Percentiles rank a stretch among this genome's conserved stretches.
Evolutionary conservation across 2,329 filamentous ascomycete genomes (phyloP).

Genomic region (Seiridium cupressi): DNA sequence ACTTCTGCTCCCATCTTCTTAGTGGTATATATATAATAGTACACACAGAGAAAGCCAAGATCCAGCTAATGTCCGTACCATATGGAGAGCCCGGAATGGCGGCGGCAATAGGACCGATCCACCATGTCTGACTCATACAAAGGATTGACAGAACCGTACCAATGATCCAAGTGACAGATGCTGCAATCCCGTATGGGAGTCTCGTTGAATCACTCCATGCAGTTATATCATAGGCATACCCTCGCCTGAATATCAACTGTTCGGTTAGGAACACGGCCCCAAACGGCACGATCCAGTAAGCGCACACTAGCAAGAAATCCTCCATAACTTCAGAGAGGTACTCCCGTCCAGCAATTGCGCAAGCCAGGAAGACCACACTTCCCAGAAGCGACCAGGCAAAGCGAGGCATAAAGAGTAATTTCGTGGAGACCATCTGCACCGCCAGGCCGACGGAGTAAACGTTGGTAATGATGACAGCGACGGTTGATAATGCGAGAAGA

Average conservation of each 20-base stretch:
- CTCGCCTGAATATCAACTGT: neutral
- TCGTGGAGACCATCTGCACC: neutral
- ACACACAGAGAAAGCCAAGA: neutral
- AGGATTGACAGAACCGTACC: neutral
- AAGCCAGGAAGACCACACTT: neutral
- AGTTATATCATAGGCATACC: neutral
- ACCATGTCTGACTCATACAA: slow-evolving; percentile 1
- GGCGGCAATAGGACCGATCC: neutral
- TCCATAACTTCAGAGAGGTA: neutral
- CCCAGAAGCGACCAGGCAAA: neutral
- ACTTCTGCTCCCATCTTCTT: neutral
- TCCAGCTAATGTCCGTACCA: neutral
- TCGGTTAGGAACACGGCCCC: neutral
- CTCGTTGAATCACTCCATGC: neutral
- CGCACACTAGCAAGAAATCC: neutral
- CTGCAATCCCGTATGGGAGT: neutral
- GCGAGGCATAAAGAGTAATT: neutral
- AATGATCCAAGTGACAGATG: neutral
- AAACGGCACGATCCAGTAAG: neutral
- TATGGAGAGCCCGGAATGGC: neutral
- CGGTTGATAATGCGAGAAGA: neutral
- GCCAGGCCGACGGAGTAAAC: neutral
- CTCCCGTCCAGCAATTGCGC: neutral
- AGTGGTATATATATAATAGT: neutral
- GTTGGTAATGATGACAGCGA: neutral